A percentile compares a stretch with the other conserved stretches of the same genome.
phyloP scores from a whole-genome alignment of 345 rosid species.

The Pistacia atlantica region DNA sequence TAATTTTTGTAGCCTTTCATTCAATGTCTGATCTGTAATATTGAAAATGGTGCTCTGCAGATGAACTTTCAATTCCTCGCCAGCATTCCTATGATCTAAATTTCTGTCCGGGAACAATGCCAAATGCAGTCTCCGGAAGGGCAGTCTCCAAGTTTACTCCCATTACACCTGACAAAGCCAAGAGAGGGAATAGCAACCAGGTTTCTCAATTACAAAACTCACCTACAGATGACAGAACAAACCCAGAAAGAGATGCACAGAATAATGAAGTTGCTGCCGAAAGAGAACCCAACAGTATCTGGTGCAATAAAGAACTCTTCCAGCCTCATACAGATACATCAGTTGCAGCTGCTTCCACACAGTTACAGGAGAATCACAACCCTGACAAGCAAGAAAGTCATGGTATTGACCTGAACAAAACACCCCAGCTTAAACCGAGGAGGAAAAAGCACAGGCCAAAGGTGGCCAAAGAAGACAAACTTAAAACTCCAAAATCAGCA shows the following conservation, averaged over 20 bases:
- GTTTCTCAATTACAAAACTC: slow-evolving; percentile 21
- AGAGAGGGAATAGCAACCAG: slow-evolving; percentile 18
- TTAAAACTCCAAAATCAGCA: slow-evolving; percentile 30
- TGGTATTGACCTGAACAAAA: slow-evolving; percentile 36
- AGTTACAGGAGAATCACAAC: slow-evolving; percentile 31
- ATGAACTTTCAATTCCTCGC: slow-evolving; percentile 19
- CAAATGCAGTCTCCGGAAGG: slow-evolving; percentile 22
- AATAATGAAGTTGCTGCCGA: slow-evolving; percentile 21
- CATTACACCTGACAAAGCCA: slow-evolving; percentile 56
- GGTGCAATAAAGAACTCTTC: slow-evolving; percentile 22
- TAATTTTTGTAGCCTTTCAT: not conserved
- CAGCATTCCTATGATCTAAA: slow-evolving; percentile 33
- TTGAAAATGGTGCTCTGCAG: slow-evolving; percentile 25
- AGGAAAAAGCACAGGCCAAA: slow-evolving; percentile 88
- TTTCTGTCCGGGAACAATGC: slow-evolving; percentile 24
- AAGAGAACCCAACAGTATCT: slow-evolving; percentile 14
- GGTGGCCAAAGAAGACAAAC: slow-evolving; percentile 64
- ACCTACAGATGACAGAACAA: slow-evolving; percentile 19
- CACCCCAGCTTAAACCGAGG: slow-evolving; percentile 69
- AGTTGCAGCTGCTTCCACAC: slow-evolving; percentile 19
- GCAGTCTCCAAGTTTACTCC: slow-evolving; percentile 40
- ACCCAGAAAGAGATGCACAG: slow-evolving; percentile 24
- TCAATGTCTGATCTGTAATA: slow-evolving; percentile 14
- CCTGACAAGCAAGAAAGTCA: slow-evolving; percentile 30
- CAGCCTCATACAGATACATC: slow-evolving; percentile 35